These are phyloP conservation scores for Eutypella sp. DNA, from an alignment of 2,329 filamentous ascomycete species.

Conservation along the genomic window DNA sequence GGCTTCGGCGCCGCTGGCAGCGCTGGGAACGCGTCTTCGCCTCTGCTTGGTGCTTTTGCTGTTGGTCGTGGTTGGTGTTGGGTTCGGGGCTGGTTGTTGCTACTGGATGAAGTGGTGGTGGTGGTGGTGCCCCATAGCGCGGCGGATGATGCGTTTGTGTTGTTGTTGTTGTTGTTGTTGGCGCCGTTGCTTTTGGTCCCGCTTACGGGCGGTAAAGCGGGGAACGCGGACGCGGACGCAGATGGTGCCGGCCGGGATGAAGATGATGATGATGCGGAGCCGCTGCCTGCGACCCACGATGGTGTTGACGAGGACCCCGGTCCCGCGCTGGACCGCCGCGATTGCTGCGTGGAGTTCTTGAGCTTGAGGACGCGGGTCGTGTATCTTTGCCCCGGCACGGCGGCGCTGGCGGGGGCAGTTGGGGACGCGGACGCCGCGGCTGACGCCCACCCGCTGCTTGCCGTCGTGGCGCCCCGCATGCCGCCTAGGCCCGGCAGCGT, in stretches of 20 bases:
- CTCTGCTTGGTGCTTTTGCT: constrained; percentile 17
- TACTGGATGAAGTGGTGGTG: no score
- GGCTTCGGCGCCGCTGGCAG: constrained; percentile 73
- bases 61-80: constrained; percentile 8
- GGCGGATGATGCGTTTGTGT: constrained; percentile 8
- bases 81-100: background rate
- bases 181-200: constrained; percentile 6
- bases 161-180: background rate
- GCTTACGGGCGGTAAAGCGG: constrained; percentile 25
- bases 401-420: constrained; percentile 28
- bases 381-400: constrained; percentile 41
- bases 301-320: constrained; percentile 7
- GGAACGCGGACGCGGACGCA: constrained; percentile 16
- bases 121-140: constrained; percentile 24
- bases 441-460: constrained; percentile 53
- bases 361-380: constrained; percentile 53
- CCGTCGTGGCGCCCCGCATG: constrained; percentile 56
- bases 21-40: constrained; percentile 70
- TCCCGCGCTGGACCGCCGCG: constrained; percentile 25
- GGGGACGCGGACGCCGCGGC: constrained; percentile 56
- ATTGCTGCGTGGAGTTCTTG: constrained; percentile 46
- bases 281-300: background rate
- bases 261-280: no score
- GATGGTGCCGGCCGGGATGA: no score
- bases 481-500: constrained; percentile 73